phyloP scores from a whole-genome alignment of 2,329 filamentous ascomycete species.

The Fusarium tupiense region DNA sequence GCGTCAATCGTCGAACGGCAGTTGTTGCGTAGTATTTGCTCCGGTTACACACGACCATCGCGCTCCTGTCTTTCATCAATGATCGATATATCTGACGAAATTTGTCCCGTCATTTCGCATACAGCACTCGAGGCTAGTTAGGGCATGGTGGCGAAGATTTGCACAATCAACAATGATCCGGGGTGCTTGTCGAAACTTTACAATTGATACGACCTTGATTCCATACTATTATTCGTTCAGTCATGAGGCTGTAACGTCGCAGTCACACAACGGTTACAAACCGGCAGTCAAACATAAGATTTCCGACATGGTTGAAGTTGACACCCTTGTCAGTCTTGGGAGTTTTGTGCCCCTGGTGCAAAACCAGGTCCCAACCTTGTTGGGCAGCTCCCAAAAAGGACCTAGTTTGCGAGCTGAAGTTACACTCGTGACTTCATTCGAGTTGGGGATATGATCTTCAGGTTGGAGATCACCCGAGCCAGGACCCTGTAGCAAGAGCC shows the following conservation, averaged over 20 bases:
- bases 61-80: neutral
- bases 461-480: conserved; percentile 22
- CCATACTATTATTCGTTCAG: neutral
- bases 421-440: conserved; percentile 6
- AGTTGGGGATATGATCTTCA: conserved; percentile 12
- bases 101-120: neutral
- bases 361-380: neutral
- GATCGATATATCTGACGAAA: neutral
- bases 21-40: neutral
- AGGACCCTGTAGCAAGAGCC: conserved; percentile 17
- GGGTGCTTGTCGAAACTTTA: neutral
- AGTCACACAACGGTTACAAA: neutral
- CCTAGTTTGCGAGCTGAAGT: conserved; percentile 27
- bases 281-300: conserved; percentile 17
- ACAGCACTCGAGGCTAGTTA: neutral
- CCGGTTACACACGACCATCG: neutral
- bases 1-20: neutral
- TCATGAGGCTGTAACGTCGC: conserved; percentile 5
- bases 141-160: neutral
- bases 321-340: conserved; percentile 1
- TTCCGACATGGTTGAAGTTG: conserved; percentile 7
- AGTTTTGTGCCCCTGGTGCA: neutral
- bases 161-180: neutral
- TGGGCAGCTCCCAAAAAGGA: conserved; percentile 1
- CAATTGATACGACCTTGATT: neutral